Conservation (phyloP, 192 early-diverging fungal genomes). For the Glomus cerebriforme region DNA sequence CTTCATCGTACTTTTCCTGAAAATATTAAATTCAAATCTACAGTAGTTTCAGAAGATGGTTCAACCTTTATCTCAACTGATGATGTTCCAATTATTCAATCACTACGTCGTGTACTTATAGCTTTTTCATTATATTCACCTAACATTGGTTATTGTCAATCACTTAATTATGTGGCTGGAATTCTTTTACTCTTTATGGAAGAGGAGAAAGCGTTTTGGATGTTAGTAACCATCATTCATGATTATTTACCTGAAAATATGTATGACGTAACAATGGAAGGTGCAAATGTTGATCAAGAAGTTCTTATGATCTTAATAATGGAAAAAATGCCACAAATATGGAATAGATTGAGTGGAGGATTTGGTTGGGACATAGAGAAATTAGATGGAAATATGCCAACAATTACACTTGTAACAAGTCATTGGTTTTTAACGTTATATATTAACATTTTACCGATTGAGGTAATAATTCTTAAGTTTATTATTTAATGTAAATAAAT, state of each 20-base stretch:
- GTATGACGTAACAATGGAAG: conserved; percentile 74
- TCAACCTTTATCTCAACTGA: conserved; percentile 43
- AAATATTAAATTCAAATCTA: conserved; percentile 67
- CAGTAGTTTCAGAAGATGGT: conserved; percentile 36
- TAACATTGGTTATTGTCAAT: conserved; percentile 83
- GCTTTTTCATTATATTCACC: conserved; percentile 74
- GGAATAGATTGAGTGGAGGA: conserved; percentile 48
- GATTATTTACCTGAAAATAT: conserved; percentile 72
- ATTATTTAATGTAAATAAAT: neutral
- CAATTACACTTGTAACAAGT: conserved; percentile 73
- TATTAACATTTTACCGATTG: conserved; percentile 75
- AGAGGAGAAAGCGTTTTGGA: conserved; percentile 83
- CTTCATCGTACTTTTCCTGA: conserved; percentile 78
- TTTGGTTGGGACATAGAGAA: conserved; percentile 50
- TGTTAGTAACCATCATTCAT: conserved; percentile 71
- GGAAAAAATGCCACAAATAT: conserved; percentile 52
- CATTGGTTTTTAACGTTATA: conserved; percentile 85
- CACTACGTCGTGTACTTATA: conserved; percentile 67
- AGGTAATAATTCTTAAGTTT: conserved; percentile 43
- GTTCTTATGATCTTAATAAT: conserved; percentile 64
- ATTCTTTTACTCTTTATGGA: conserved; percentile 70
- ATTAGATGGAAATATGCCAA: conserved; percentile 57
- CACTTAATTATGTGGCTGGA: conserved; percentile 78
- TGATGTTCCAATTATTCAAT: conserved; percentile 50
- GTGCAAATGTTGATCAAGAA: conserved; percentile 69